Evolutionary conservation across 306 rosid genomes (phyloP), one percentile per base, ranked within the genome.

Genomic region (Cucurbita ficifolia): DNA sequence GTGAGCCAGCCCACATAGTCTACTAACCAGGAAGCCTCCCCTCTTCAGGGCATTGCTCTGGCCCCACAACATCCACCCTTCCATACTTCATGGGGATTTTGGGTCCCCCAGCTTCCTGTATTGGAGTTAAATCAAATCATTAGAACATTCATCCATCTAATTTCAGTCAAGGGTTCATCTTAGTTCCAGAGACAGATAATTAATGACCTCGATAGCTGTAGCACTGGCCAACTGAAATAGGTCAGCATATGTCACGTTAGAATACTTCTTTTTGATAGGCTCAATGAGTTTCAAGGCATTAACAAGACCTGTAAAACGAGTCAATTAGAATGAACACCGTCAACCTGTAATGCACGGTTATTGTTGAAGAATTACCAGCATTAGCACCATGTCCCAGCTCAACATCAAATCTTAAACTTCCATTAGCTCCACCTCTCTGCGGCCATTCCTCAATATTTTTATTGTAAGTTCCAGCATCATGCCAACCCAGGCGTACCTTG

Each of bases 401-500:
- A 82, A 74, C 55, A 72, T 95, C 96, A 81, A 86, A 91, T 86
- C 91, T 91, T 80, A 95, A 82, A 82, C 96, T 91, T 76, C 87
- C 97, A 83, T 91, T 95, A 42, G 99, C 96, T 78, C 99, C 99
- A 17, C 99, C 97, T 79, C 92, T 83, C 75, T 81, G 87, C 10
- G 97, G 97, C 96, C 96, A 94, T 75, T 95, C 97, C 87, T 89
- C 90, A 57, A 91, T 91, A 77, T 91, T 82, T 88, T 95, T 91
- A 82, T 89, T 86, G 70, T 85, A 95, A 56, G 99, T 91, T 75
- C 97, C 96, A 81, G 99, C 86, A 86, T 95, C 97, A 75, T 95
- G 99, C 99, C 99, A 95, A 68, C 97, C 99, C 82, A 95, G 70
- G 70, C 96, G 97, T 78, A 95, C 84, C 99, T 95, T 80, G 51